phyloP scores from a whole-genome alignment of 2,329 filamentous ascomycete genomes.

The Arachnomyces sp. region DNA sequence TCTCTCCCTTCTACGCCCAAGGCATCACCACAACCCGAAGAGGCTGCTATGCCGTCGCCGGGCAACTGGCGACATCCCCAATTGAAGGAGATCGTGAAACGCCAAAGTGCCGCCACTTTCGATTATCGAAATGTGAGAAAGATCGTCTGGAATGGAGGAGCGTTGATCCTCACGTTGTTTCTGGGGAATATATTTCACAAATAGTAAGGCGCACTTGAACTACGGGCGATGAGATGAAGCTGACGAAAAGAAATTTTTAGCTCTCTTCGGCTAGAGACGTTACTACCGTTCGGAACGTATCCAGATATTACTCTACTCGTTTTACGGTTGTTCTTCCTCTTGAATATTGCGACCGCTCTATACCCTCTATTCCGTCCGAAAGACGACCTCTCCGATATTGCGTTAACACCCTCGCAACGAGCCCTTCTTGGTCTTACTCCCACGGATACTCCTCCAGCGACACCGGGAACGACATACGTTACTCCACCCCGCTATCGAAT shows the following conservation, averaged over 20 bases:
- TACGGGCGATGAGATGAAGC: conserved; percentile 5
- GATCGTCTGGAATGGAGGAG: conserved; percentile 58
- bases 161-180: conserved; percentile 44
- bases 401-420: conserved; percentile 82
- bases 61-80: conserved; percentile 89
- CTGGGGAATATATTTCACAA: conserved; percentile 32
- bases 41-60: conserved; percentile 34
- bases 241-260: conserved; percentile 20
- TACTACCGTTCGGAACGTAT: conserved; percentile 31
- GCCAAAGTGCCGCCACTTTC: conserved; percentile 72
- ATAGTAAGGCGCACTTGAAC: conserved; percentile 22
- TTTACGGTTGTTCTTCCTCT: conserved; percentile 53
- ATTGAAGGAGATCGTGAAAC: conserved; percentile 73
- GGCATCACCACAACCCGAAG: conserved; percentile 19
- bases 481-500: conserved; percentile 82
- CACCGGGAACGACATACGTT: conserved; percentile 63
- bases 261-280: conserved; percentile 26
- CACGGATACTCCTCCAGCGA: conserved; percentile 49
- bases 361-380: conserved; percentile 62
- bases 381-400: conserved; percentile 80
- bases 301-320: conserved; percentile 43
- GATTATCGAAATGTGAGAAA: conserved; percentile 64
- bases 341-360: conserved; percentile 64
- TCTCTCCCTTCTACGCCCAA: conserved; percentile 36
- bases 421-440: conserved; percentile 73